These are phyloP conservation scores for Leccinum fibrillosum DNA, from an alignment of 768 basidiomycete genomes.

Conservation along the genomic window DNA sequence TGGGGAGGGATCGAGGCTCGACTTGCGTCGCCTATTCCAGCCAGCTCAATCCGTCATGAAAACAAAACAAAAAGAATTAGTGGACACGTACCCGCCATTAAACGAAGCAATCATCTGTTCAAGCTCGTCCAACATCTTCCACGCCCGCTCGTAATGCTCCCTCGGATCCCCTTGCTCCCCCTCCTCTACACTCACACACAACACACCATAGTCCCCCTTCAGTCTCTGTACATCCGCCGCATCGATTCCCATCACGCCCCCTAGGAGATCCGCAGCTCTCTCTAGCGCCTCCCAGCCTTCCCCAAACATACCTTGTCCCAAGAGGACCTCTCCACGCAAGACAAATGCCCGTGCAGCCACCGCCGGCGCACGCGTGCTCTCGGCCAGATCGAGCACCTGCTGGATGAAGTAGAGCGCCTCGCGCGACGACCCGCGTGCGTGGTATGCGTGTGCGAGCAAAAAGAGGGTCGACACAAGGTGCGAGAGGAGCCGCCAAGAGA, in stretches of 20 bases:
- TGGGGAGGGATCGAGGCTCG: conserved; percentile 35
- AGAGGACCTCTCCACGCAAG: conserved; percentile 64
- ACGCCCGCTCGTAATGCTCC: conserved; percentile 53
- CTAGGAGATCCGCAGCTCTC: conserved; percentile 37
- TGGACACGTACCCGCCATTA: conserved; percentile 40
- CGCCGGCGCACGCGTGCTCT: conserved; percentile 61
- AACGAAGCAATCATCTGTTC: conserved; percentile 51
- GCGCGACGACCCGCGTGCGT: conserved; percentile 72
- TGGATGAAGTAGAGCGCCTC: conserved; percentile 84
- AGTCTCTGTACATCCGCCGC: conserved; percentile 56
- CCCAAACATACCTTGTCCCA: conserved; percentile 58
- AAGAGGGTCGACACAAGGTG: conserved; percentile 67
- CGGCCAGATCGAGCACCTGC: conserved; percentile 72
- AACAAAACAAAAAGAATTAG: neutral
- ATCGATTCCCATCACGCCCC: conserved; percentile 51
- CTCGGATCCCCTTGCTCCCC: conserved; percentile 41
- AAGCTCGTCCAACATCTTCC: conserved; percentile 58
- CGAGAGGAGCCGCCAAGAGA: conserved; percentile 77
- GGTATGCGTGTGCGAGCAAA: conserved; percentile 60
- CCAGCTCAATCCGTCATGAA: neutral
- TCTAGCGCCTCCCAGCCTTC: conserved; percentile 55
- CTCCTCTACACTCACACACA: conserved; percentile 30
- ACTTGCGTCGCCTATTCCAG: conserved; percentile 40
- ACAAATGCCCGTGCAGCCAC: conserved; percentile 64
- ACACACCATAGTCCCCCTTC: conserved; percentile 46